Evolutionary conservation across 2,329 filamentous ascomycete genomes (phyloP), one percentile per base, ranked within the genome.

Genomic region (Cladophialophora exuberans): DNA sequence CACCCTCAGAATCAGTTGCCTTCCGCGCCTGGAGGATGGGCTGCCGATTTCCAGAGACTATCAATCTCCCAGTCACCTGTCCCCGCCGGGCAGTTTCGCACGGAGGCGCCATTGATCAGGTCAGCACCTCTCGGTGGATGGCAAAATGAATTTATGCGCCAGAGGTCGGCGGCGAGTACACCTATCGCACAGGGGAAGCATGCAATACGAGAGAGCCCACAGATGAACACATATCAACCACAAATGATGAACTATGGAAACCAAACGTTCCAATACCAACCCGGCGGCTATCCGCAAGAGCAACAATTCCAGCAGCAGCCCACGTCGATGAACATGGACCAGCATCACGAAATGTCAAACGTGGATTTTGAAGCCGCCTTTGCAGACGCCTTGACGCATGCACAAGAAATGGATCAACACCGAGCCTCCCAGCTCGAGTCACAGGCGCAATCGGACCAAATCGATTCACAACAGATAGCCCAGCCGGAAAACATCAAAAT

Each of bases 91-190:
- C 76, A 79, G 60, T 69, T 76, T 68, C 69, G 70, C 38, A 69
- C 70, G 20, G 68, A 74, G 53, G 69, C 70, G 17, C 67, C 71
- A 20, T 52, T 69, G 53, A 64, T 67, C 17, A 62, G 60, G 25
- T 62, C 62, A 35, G 49, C 63, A 2, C 66, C 69, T 28, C 22
- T 49, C 17, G 64, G 69, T 61, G 73, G 75, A 72, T 86, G 84
- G 84, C 83, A 85, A 47, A 76, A 82, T 64, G 83, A 86, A 62
- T 86, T 87, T 64, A 67, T 80, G 63, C 68, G 69, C 20, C 76
- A 76, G 47, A 54, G 59, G 20, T 52, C 53, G 64, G 66, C 52
- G 54, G 63, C 36, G 62, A 69, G 41, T 63, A 69, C 49, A 59
- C 57, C 48, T 52, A 22, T 59, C n/a, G 50, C 59, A 13, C 50